A percentile compares a stretch with the other conserved stretches of the same genome.
Evolutionary conservation across 2,329 filamentous ascomycete genomes (phyloP).

Genomic region (Passalora sequoiae): DNA sequence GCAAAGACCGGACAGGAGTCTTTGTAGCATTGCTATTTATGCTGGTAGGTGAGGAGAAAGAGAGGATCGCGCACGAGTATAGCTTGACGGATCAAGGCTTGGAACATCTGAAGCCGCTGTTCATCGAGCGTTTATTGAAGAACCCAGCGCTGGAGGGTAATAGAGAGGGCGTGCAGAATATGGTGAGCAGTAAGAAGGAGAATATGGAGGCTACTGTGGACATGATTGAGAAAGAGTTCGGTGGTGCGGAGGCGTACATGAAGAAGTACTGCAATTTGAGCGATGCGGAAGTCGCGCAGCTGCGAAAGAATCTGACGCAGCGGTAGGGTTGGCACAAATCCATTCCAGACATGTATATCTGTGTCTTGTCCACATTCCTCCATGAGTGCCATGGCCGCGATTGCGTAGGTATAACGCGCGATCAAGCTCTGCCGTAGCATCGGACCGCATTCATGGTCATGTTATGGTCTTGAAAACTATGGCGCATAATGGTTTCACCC

Average conservation of each 20-base stretch:
- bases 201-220: constrained; percentile 50
- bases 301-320: constrained; percentile 46
- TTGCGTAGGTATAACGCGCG: too few relatives aligned
- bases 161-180: constrained; percentile 39
- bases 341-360: too few relatives aligned
- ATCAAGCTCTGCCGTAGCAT: too few relatives aligned
- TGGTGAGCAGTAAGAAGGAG: constrained; percentile 43
- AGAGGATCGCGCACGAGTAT: constrained; percentile 63
- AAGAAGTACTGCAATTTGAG: constrained; percentile 54
- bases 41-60: constrained; percentile 57
- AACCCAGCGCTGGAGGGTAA: constrained; percentile 49
- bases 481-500: too few relatives aligned
- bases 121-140: constrained; percentile 50
- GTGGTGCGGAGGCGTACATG: constrained; percentile 61
- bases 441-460: too few relatives aligned
- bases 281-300: constrained; percentile 49
- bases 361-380: too few relatives aligned
- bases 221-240: constrained; percentile 56
- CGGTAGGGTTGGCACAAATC: too few relatives aligned
- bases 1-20: constrained; percentile 72
- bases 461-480: too few relatives aligned
- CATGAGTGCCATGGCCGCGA: too few relatives aligned
- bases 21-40: constrained; percentile 61
- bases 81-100: constrained; percentile 61
- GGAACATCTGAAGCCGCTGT: constrained; percentile 38